Evolutionary conservation across 164 flowering plant genomes (phyloP), one percentile per base, ranked within the genome.

Genomic region (Annona squamosa): DNA sequence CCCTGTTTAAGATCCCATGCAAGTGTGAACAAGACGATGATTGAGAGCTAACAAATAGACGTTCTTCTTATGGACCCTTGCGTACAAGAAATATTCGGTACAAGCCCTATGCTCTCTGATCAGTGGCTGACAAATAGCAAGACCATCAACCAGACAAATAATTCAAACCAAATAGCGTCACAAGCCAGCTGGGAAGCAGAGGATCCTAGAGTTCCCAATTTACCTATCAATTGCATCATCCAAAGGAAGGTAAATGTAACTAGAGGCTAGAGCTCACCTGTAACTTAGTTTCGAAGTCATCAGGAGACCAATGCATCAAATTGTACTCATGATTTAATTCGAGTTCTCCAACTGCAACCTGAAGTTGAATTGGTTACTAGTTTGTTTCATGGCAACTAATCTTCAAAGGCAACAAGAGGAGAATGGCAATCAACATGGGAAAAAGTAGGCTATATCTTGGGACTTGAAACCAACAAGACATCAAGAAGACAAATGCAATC

Each of bases 331-430:
- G 92, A 74, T 86, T 91, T 71, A 93, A 75, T 79, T 96, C 98
- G 73, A 93, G 92, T 83, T 96, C 98, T 75, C 99, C 98, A 68
- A 94, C 98, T 65, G 89, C 93, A 81, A 96, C 97, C 99, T 96
- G 89, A 79, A 79, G 68, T 45, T 41, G 73, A 41, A 43, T 65
- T 47, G 19, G 26, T 42, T 2, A 67, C 70, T 69, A 64, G 46
- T 52, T 52, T 52, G 9, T 52, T 16, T 52, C 59, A 26, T 26
- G 37, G 37, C 37, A 26, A 26, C 37, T 26, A 26, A 26, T 26
- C 37, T 26, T 26, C 37, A 26, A 26, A 0, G 37, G 37, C 37
- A 26, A 26, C 37, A 26, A 26, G 37, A 26, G 37, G 37, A 26
- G 37, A 26, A 26, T 26, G 37, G 37, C 37, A 26, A 26, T 26